Base-by-base conservation (phyloP, 2,329 filamentous ascomycete species). In the Ilyonectria sp. region DNA sequence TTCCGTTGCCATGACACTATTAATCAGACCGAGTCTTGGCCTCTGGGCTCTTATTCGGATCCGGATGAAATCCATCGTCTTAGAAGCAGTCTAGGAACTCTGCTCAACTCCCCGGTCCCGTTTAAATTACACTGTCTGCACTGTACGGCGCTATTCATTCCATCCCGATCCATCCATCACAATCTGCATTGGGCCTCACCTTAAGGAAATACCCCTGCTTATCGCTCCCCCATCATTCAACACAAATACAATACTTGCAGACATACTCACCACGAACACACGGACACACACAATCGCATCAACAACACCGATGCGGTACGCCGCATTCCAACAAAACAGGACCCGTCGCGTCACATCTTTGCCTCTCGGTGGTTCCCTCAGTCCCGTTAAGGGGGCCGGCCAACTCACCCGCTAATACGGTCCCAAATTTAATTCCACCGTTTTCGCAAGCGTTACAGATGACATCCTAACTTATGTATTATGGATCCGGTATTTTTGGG, bases 191-290 rank as follows among this genome's bases (percentile, higher is more conserved):
- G 47, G 40, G 33, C 53, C 37, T 43, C 37, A 43, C 17, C 35
- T 26, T 43, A 2, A 31, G 21, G 29, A 57, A 19, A 15, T 35
- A 61, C 49, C 60, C 61, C 61, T 63, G 61, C 53, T 56, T 49
- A 50, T 57, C 33, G 53, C 56, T 60, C 62, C 62, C 62, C 56
- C 62, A 65, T 65, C 62, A 55, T 65, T 65, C 62, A 65, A 65
- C 62, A 60, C 44, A 52, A 52, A 60, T 49, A 23, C 33, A 3
- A 49, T 19, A 29, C 56, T 21, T 13, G 10, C 31, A 43, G 6
- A 53, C 50, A 19, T n/a, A 50, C 23, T 47, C 47, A 50, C 23
- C 23, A 50, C 47, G 23, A 40, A 29, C 31, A 33, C 40, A 46
- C 54, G 21, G 21, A 46, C 35, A 33, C 26, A 46, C 52, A 40